Percentiles rank a stretch among this genome's conserved stretches.
Evolutionary conservation across 768 basidiomycete species (phyloP).

Genomic region (Podaxis mareebaensis): DNA sequence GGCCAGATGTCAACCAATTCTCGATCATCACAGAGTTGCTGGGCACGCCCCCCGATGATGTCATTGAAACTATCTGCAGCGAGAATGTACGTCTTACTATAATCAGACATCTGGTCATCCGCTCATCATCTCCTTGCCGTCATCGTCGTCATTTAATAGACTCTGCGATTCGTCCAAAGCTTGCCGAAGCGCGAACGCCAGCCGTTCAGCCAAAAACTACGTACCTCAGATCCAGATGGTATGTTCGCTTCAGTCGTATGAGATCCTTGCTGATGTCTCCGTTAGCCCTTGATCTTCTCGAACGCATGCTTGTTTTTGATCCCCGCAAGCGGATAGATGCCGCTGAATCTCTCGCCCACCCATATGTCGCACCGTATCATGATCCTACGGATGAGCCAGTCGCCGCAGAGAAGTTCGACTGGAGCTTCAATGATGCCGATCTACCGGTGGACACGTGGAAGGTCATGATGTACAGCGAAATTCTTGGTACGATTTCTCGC

Average conservation of each 20-base stretch:
- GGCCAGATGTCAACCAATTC: slow-evolving; percentile 97
- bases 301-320: slow-evolving; percentile 99
- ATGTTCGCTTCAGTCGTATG: slow-evolving; percentile 22
- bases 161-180: slow-evolving; percentile 97
- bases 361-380: slow-evolving; percentile 96
- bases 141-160: slow-evolving; percentile 47
- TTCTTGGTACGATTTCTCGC: slow-evolving; percentile 68
- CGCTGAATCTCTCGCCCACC: slow-evolving; percentile 83
- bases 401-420: slow-evolving; percentile 93
- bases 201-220: slow-evolving; percentile 92
- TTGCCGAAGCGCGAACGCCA: slow-evolving; percentile 95
- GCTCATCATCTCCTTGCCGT: slow-evolving; percentile 13
- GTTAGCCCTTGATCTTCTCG: slow-evolving; percentile 89
- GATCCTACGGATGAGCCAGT: slow-evolving; percentile 98
- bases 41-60: slow-evolving; percentile 99
- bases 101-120: slow-evolving; percentile 18
- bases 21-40: slow-evolving; percentile 98
- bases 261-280: not conserved
- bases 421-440: slow-evolving; percentile 99
- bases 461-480: slow-evolving; percentile 99
- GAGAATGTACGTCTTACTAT: slow-evolving; percentile 73
- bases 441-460: slow-evolving; percentile 99
- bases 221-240: slow-evolving; percentile 86
- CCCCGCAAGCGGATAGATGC: slow-evolving; percentile 97
- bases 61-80: slow-evolving; percentile 97